A percentile compares a stretch with the other conserved stretches of the same genome.
phyloP scores from a whole-genome alignment of 1,284 basidiomycete species.

The Golubevia sp. region DNA sequence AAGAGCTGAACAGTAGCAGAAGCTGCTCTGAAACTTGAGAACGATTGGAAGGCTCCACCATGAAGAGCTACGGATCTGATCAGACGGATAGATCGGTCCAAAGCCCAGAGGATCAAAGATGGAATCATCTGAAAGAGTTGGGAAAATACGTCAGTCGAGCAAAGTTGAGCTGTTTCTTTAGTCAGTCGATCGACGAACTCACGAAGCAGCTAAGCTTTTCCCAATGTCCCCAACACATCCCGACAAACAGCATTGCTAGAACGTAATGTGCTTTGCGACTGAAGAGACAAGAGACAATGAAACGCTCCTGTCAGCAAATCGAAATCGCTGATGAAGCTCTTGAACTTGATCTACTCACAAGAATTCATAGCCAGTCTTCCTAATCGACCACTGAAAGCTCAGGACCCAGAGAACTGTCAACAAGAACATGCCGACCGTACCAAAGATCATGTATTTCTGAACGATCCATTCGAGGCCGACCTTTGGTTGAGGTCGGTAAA shows the following conservation, averaged over 20 bases:
- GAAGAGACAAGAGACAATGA: no score
- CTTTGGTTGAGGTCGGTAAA: constrained; percentile 20
- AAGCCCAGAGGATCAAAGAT: constrained; percentile 14
- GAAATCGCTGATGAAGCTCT: no score
- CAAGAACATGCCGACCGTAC: constrained; percentile 14
- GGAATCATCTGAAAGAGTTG: constrained; percentile 5
- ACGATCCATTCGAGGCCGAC: constrained; percentile 7
- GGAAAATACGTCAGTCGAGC: background rate
- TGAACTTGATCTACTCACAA: no score
- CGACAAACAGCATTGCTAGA: constrained; percentile 21
- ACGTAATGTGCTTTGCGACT: constrained; percentile 19
- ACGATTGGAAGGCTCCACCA: no score
- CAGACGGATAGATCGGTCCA: constrained; percentile 11
- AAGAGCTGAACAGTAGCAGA: constrained; percentile 8
- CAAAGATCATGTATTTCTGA: constrained; percentile 18
- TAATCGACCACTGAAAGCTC: constrained; percentile 10
- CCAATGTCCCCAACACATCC: constrained; percentile 25
- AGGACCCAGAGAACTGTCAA: constrained; percentile 13
- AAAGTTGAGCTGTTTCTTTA: no score
- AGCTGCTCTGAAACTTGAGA: constrained; percentile 5
- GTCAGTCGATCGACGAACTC: background rate
- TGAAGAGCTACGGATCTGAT: constrained; percentile 10
- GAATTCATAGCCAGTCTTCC: constrained; percentile 14
- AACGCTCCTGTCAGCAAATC: no score
- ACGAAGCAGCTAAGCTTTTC: constrained; percentile 18